Conservation (phyloP, 108 stramenopile species). For the Licmophora abbreviata region DNA sequence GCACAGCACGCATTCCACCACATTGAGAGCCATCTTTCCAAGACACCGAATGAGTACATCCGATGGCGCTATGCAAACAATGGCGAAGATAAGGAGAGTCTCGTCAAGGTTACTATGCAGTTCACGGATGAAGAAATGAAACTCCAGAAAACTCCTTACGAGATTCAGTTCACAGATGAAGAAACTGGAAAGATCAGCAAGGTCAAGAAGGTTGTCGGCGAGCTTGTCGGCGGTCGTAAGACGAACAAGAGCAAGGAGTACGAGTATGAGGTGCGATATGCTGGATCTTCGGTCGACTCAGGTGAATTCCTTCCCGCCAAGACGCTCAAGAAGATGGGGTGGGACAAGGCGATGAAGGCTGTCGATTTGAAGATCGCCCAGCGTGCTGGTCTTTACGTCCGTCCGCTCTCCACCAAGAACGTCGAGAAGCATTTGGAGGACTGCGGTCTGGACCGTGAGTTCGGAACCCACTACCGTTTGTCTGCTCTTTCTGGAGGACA, state of each 20-base stretch:
- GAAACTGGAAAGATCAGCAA: conserved; percentile 91
- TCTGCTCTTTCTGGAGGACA: conserved; percentile 97
- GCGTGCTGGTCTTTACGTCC: conserved; percentile 86
- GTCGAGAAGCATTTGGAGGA: conserved; percentile 97
- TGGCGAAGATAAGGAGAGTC: conserved; percentile 98
- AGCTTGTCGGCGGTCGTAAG: conserved; percentile 94
- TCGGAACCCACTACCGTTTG: conserved; percentile 98
- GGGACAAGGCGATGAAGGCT: conserved; percentile 98
- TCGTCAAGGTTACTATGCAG: conserved; percentile 96
- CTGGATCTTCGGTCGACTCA: conserved; percentile 77
- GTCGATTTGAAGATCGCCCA: conserved; percentile 98
- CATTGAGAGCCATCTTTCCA: conserved; percentile 94
- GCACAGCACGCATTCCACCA: conserved; percentile 99
- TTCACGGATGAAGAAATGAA: conserved; percentile 89
- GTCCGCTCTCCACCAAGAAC: conserved; percentile 94
- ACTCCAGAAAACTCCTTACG: conserved; percentile 91
- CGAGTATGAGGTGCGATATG: conserved; percentile 94
- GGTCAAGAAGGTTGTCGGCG: conserved; percentile 94
- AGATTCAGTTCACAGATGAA: conserved; percentile 91
- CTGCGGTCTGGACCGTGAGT: conserved; percentile 95
- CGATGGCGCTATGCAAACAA: conserved; percentile 99
- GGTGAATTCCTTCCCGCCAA: conserved; percentile 87
- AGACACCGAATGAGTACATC: conserved; percentile 99
- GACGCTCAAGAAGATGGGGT: conserved; percentile 97
- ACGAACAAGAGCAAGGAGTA: conserved; percentile 94